Conservation (phyloP, 106 monocot species). For the Apostasia ramifera region DNA sequence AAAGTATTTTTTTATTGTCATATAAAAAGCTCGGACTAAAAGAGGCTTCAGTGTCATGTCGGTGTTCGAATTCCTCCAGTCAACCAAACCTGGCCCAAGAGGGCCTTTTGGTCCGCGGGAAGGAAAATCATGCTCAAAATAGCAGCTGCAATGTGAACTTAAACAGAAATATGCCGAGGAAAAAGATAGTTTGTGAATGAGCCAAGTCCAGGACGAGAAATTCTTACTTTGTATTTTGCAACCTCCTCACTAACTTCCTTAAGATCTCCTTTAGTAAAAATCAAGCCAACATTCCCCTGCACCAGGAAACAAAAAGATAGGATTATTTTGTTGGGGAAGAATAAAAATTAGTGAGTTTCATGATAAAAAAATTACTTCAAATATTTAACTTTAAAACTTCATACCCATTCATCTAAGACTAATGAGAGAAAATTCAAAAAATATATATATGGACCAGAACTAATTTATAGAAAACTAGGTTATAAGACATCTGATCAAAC, state of each 20-base stretch:
- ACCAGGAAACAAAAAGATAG: background rate
- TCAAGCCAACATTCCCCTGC: slow-evolving; percentile 84
- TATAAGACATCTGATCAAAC: background rate
- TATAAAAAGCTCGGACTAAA: too few species aligned
- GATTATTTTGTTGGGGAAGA: too few species aligned
- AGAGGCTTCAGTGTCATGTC: too few species aligned
- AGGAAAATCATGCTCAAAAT: too few species aligned
- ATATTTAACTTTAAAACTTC: background rate
- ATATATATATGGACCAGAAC: background rate
- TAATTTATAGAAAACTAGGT: background rate
- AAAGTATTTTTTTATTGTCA: too few species aligned
- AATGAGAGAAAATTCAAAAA: background rate
- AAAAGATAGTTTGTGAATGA: too few species aligned
- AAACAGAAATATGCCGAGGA: too few species aligned
- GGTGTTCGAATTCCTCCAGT: too few species aligned
- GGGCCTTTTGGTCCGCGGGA: too few species aligned
- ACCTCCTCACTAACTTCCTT: slow-evolving; percentile 93
- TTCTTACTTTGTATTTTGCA: slow-evolving; percentile 66
- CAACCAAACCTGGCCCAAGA: too few species aligned
- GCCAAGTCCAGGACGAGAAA: background rate
- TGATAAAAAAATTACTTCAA: background rate
- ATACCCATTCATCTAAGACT: too few species aligned
- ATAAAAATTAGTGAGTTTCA: background rate
- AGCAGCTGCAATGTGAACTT: too few species aligned
- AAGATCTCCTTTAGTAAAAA: slow-evolving; percentile 87